Evolutionary conservation across 495 filamentous ascomycete genomes (phyloP), one percentile per base, ranked within the genome.

Genomic region (Bathelium albidoporum): DNA sequence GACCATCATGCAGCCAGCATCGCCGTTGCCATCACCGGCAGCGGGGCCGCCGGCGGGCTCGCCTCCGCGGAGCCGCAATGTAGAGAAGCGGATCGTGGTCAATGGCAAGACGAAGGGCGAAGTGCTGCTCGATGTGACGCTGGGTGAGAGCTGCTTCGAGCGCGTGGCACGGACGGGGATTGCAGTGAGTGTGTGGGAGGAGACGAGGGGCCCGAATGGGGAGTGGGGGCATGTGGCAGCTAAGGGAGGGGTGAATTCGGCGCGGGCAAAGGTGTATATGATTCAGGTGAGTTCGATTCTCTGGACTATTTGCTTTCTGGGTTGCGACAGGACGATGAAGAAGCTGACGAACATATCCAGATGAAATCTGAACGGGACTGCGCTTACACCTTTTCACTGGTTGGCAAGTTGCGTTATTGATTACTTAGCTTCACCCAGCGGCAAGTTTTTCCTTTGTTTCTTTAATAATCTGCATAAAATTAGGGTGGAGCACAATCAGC

Each of bases 81-180:
- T 85, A 63, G 85, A 92, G 77, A 96, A 96, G 75, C 83, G 93
- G 18, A 87, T 98, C 58, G 73, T 96, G 32, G 85, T 97, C 24
- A 74, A 76, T 2, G 84, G 83, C 18, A 85, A 87, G 74, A 87
- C 85, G 12, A 82, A 83, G 62, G 82, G 81, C 2, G 79, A 85
- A 43, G 78, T 88, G 14, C 71, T 95, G 64, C 77, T 97, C 0
- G 94, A 98, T 73, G 89, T 87, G 1, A 89, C 90, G 64, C 78
- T 98, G 2, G 87, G 86, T 2, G 88, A 89, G 73, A 87, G 82
- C 66, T 89, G 87, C 61, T 98, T 98, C 71, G 88, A 91, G 70
- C 80, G 89, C 9, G 79, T 96, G 32, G 92, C 88, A 0, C 79
- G 87, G 58, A 88, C 85, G 45, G 94, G 94, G 9, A 90, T 98